Conservation (phyloP, 768 basidiomycete species). For the Glaciozyma antarctica region DNA sequence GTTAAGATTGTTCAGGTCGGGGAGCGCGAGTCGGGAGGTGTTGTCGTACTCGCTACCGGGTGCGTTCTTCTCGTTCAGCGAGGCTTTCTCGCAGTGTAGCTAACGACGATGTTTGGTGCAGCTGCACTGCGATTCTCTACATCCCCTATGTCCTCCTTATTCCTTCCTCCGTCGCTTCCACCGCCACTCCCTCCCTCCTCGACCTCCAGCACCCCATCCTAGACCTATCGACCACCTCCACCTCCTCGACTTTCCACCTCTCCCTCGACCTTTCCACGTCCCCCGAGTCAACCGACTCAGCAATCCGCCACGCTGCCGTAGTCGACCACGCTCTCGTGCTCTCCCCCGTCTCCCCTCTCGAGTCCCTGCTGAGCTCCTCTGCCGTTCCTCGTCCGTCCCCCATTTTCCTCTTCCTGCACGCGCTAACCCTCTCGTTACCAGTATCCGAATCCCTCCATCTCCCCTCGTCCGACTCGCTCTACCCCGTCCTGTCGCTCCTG, state of each 20-base stretch:
- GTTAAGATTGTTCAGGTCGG: conserved; percentile 26
- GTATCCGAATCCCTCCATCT: conserved; percentile 1
- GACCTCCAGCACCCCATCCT: conserved; percentile 20
- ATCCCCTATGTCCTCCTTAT: conserved; percentile 18
- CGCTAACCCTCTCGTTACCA: not conserved
- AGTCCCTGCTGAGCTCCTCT: not conserved
- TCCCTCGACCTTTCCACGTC: conserved; percentile 10
- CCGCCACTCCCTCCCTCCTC: conserved; percentile 4
- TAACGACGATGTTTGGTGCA: not conserved
- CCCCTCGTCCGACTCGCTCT: conserved; percentile 7
- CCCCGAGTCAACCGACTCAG: not conserved
- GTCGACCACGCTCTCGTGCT: not conserved
- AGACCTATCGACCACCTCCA: conserved; percentile 8
- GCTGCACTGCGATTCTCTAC: conserved; percentile 24
- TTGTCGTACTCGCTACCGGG: conserved; percentile 23
- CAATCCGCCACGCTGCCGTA: not conserved
- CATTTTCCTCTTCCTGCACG: not conserved
- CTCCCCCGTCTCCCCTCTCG: not conserved
- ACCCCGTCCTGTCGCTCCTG: conserved; percentile 24
- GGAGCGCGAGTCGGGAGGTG: conserved; percentile 14
- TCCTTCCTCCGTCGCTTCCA: not conserved
- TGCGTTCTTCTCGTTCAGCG: not conserved
- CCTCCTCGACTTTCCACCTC: conserved; percentile 12
- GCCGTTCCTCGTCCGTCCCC: not conserved
- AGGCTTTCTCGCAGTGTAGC: too few species aligned